Base-by-base conservation (phyloP, 192 early-diverging fungal genomes). In the Coemansia furcata region DNA sequence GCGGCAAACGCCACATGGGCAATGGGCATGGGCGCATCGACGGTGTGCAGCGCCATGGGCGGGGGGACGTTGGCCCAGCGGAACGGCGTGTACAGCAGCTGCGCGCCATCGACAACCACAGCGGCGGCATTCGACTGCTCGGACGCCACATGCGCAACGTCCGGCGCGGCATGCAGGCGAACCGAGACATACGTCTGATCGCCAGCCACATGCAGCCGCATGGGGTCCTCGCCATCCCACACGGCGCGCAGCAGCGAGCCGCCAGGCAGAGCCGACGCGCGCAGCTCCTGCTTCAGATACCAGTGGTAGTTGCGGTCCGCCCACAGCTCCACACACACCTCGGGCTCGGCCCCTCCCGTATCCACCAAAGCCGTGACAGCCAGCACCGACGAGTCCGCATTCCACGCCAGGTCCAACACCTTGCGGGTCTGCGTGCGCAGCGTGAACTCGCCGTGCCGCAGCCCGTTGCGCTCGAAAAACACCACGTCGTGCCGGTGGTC, bases 401-500 rank as follows among this genome's bases (percentile, higher is more conserved):
- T 98, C 92, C 94, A 99, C 44, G 63, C 63, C 50, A 81, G 68
- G 40, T 71, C 71, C 38, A 49, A 9, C 39, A 85, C 88, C 6
- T 75, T 80, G 9, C 82, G 74, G 9, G 80, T 71, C 12, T 43
- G 44, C 4, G 62, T 66, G 19, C 93, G 83, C 39, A 99, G 74
- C 8, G 89, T 74, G 74, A 99, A 98, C 69, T 96, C 92, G 58
- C 95, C 94, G 75, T 97, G 97, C 14, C 93, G 85, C 43, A 98
- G 80, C 8, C 97, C 97, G 66, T 99, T 99, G 49, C 87, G 86
- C 84, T 99, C 97, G 60, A 95, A 95, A 62, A 98, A 99, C 7
- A 93, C 88, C 46, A 99, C 87, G 36, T 95, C 90, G 49, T 96
- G 94, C 7, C 88, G 83, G 61, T 94, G 86, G 30, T 89, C 88